These are phyloP conservation scores for Botrytis cinerea DNA, from an alignment of 2,329 filamentous ascomycete species.

Conservation along the genomic window DNA sequence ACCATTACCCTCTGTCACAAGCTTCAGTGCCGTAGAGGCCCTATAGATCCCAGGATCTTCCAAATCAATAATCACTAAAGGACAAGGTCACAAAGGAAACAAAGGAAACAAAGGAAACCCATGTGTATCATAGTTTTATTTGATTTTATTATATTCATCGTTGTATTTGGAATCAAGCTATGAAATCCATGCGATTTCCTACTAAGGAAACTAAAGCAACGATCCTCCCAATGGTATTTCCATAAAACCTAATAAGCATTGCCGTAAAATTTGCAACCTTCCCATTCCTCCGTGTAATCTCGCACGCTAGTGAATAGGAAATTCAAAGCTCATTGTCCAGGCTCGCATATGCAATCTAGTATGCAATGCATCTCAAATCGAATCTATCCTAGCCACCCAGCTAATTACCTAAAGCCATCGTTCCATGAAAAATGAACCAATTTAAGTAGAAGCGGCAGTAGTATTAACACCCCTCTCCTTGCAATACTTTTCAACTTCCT, in stretches of 20 bases:
- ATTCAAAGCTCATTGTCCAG: too few relatives aligned
- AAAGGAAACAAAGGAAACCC: not conserved
- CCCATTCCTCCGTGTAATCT: not conserved
- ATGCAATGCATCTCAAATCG: constrained; percentile 4
- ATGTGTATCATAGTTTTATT: not conserved
- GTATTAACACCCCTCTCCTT: constrained; percentile 51
- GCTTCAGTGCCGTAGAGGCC: too few relatives aligned
- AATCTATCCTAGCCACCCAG: not conserved
- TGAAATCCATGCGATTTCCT: not conserved
- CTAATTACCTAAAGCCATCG: not conserved
- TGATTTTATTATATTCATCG: not conserved
- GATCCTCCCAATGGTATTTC: not conserved
- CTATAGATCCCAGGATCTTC: not conserved
- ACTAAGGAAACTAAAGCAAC: not conserved
- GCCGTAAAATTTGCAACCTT: not conserved
- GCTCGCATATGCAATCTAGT: not conserved
- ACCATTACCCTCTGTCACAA: too few relatives aligned
- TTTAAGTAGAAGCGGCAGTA: not conserved
- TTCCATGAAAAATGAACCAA: not conserved
- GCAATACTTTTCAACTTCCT: constrained; percentile 77
- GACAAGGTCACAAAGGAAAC: not conserved
- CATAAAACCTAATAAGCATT: not conserved
- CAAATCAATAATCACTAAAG: not conserved
- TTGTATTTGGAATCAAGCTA: not conserved
- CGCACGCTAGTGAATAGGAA: too few relatives aligned